Percentiles rank a stretch among this genome's conserved stretches.
Evolutionary conservation across 306 rosid species (phyloP).

Genomic region (Senna tora): DNA sequence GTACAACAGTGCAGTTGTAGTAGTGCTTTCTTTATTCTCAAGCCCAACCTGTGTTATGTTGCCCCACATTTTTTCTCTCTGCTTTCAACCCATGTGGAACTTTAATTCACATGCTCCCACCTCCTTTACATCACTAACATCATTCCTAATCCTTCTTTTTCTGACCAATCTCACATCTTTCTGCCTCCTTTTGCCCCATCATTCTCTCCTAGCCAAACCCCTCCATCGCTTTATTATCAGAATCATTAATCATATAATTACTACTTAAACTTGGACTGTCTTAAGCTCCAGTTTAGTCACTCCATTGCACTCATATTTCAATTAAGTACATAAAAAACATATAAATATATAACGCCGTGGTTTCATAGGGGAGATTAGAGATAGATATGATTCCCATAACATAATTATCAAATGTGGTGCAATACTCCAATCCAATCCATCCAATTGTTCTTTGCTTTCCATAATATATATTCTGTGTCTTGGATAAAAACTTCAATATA

Average conservation of each 20-base stretch:
- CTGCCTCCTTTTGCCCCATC: conserved; percentile 39
- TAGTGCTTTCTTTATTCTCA: conserved; percentile 45
- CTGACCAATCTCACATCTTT: conserved; percentile 44
- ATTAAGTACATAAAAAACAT: conserved; percentile 21
- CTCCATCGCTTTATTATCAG: conserved; percentile 14
- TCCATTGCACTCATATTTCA: conserved; percentile 29
- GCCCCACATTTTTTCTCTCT: conserved; percentile 32
- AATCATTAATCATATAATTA: conserved; percentile 37
- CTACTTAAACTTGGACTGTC: conserved; percentile 32
- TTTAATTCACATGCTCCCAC: conserved; percentile 52
- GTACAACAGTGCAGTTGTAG: conserved; percentile 30
- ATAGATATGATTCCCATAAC: conserved; percentile 26
- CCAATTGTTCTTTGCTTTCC: conserved; percentile 20
- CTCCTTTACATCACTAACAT: conserved; percentile 50
- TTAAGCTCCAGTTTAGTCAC: conserved; percentile 32
- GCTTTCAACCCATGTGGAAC: conserved; percentile 41
- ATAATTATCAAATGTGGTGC: conserved; percentile 36
- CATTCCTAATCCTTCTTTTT: conserved; percentile 47
- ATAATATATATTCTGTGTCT: conserved; percentile 29
- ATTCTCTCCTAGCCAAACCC: conserved; percentile 28
- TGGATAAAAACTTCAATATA: conserved; percentile 16
- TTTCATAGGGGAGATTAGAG: conserved; percentile 18
- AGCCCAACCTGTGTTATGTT: conserved; percentile 36
- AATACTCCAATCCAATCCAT: conserved; percentile 35
- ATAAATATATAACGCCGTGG: not conserved